Evolutionary conservation across 225 moss, liverwort and hornwort genomes (phyloP).

Genomic region (Lunularia cruciata): DNA sequence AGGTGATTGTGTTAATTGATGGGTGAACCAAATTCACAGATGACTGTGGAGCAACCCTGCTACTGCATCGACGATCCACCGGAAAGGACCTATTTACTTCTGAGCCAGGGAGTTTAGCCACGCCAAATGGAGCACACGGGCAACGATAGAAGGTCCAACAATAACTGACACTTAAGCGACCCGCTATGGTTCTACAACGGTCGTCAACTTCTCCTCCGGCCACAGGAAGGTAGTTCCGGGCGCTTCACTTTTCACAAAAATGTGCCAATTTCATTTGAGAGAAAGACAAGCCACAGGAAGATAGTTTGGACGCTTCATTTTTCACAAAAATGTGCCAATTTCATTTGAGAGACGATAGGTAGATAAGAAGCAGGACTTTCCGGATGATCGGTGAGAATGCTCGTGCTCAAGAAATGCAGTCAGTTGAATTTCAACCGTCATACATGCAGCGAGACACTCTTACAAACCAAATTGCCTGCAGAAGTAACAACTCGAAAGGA

Average conservation of each 20-base stretch:
- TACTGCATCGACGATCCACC: neutral
- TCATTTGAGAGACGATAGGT: neutral
- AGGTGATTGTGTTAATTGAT: neutral
- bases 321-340: neutral
- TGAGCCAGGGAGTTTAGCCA: neutral
- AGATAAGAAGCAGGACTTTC: neutral
- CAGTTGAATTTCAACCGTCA: slow-evolving; percentile 2
- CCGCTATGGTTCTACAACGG: slow-evolving; percentile 15
- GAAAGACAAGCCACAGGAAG: too few species aligned
- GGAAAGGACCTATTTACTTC: neutral
- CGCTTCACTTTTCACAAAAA: neutral
- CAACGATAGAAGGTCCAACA: neutral
- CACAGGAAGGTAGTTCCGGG: slow-evolving; percentile 5
- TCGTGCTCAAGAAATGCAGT: neutral
- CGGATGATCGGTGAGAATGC: neutral
- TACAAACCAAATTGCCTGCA: neutral
- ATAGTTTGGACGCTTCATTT: neutral
- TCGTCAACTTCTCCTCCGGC: neutral
- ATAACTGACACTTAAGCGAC: slow-evolving; percentile 17
- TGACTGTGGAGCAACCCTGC: neutral
- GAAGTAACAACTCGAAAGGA: neutral
- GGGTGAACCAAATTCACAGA: too few species aligned
- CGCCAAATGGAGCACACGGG: neutral
- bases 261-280: too few species aligned
- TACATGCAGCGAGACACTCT: neutral